These are phyloP conservation scores for Xylariaceae sp. DNA, from an alignment of 2,329 filamentous ascomycete species.

Conservation along the genomic window DNA sequence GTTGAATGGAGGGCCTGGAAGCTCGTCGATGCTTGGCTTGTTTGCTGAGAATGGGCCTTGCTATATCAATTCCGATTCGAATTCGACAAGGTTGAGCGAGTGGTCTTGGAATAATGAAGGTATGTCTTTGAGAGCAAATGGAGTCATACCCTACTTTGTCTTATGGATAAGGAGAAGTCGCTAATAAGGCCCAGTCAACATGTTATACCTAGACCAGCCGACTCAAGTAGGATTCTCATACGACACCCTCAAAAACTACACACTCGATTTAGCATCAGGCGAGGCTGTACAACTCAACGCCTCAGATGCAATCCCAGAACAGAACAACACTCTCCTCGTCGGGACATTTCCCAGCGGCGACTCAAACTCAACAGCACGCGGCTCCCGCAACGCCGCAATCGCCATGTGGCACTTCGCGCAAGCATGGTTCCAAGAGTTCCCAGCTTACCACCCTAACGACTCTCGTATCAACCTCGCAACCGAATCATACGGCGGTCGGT, in stretches of 20 bases:
- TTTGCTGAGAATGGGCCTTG: constrained; percentile 51
- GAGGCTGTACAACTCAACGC: constrained; percentile 29
- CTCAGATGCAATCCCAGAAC: constrained; percentile 35
- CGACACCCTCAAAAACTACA: constrained; percentile 57
- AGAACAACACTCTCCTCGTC: constrained; percentile 38
- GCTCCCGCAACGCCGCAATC: constrained; percentile 48
- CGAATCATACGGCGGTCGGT: constrained; percentile 35
- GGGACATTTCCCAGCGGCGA: constrained; percentile 58
- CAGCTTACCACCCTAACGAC: constrained; percentile 56
- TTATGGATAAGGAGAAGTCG: not conserved
- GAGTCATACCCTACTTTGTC: not conserved
- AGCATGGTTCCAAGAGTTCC: constrained; percentile 53
- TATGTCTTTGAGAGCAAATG: constrained; percentile 5
- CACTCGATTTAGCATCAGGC: constrained; percentile 43
- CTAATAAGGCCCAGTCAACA: constrained; percentile 41
- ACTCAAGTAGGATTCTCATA: constrained; percentile 62
- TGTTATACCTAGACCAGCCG: constrained; percentile 53
- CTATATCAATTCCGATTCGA: constrained; percentile 43
- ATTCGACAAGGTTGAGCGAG: constrained; percentile 50
- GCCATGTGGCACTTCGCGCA: constrained; percentile 63
- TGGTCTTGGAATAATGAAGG: constrained; percentile 55
- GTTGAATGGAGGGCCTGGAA: constrained; percentile 59
- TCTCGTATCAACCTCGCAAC: constrained; percentile 46
- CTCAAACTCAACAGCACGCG: constrained; percentile 43
- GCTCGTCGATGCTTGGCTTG: constrained; percentile 52